phyloP scores from a whole-genome alignment of 83 land plant species.

The Picea abies region DNA sequence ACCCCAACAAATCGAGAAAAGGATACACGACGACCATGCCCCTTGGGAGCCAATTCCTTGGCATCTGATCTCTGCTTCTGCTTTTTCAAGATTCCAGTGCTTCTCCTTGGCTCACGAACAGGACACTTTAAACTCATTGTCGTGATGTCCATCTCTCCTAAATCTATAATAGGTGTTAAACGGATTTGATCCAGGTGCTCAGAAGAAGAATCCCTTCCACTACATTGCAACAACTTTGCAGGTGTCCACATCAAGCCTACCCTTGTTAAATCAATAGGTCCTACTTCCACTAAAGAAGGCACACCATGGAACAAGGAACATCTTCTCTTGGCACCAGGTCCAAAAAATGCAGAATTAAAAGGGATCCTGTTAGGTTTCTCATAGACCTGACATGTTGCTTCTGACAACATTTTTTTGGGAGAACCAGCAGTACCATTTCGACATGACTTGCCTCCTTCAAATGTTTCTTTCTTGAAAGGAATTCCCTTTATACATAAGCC shows the following conservation, averaged over 20 bases:
- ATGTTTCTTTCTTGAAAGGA: not conserved
- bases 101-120: conserved; percentile 8
- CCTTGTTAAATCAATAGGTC: conserved; percentile 26
- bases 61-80: conserved; percentile 12
- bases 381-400: conserved; percentile 7
- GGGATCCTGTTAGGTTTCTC: not conserved
- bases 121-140: conserved; percentile 39
- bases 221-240: not conserved
- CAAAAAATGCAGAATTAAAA: not conserved
- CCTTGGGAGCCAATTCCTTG: not conserved
- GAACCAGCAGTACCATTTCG: not conserved
- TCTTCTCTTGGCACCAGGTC: conserved; percentile 9
- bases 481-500: not conserved
- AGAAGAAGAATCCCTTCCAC: not conserved
- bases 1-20: conserved; percentile 50
- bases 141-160: conserved; percentile 32
- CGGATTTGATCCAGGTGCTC: not conserved
- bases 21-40: conserved; percentile 23
- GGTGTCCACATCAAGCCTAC: conserved; percentile 29
- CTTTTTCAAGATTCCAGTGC: conserved; percentile 8
- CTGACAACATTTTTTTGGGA: not conserved
- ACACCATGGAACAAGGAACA: not conserved
- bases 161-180: conserved; percentile 26
- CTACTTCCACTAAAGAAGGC: conserved; percentile 22
- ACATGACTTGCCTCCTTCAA: conserved; percentile 5